Conservation (phyloP, 179 eudicot genomes). For the Sideroxylon spinosum region DNA sequence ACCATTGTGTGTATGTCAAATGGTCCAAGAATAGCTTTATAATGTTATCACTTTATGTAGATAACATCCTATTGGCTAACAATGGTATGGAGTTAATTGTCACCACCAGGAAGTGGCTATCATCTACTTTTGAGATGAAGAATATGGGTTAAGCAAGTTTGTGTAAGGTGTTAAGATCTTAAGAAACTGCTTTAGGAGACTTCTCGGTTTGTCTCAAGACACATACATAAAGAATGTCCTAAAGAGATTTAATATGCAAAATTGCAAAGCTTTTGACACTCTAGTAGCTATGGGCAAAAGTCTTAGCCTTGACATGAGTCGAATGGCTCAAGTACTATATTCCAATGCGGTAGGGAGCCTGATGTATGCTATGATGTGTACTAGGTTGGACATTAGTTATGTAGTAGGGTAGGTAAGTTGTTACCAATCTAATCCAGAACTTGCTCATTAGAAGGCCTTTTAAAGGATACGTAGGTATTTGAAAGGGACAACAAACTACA, state of each 20-base stretch:
- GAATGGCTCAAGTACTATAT: background rate
- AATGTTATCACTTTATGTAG: too few relatives aligned
- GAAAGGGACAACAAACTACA: too few relatives aligned
- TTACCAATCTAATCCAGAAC: background rate
- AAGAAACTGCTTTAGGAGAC: background rate
- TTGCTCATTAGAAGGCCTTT: background rate
- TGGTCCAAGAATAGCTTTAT: background rate
- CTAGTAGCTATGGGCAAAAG: background rate
- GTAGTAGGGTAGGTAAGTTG: background rate
- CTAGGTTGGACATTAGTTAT: background rate
- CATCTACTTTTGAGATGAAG: background rate
- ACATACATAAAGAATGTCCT: background rate
- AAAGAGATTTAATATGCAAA: constrained; percentile 3
- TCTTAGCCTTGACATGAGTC: background rate
- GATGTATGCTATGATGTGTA: background rate
- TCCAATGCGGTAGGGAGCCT: background rate
- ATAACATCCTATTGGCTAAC: background rate
- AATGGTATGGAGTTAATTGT: background rate
- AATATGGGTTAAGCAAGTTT: background rate
- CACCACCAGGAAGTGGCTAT: background rate
- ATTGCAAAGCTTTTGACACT: constrained; percentile 10
- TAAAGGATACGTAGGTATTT: background rate
- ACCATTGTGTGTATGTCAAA: background rate
- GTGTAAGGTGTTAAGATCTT: background rate
- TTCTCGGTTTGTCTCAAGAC: too few relatives aligned